Percentiles rank a stretch among this genome's conserved stretches.
Conservation (phyloP, 2,329 filamentous ascomycete species). For the Alternaria dauci region DNA sequence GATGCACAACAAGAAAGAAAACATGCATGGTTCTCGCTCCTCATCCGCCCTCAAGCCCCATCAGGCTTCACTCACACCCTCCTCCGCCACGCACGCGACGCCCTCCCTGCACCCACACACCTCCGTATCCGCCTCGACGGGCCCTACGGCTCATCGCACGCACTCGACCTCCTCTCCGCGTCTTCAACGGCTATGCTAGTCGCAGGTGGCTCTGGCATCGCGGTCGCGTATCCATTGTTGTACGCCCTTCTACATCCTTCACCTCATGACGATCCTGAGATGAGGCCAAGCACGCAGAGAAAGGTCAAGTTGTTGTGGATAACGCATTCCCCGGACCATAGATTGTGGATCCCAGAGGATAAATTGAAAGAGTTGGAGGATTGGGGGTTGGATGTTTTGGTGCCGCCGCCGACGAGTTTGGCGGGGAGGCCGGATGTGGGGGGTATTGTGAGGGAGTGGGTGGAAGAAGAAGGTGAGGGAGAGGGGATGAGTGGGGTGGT, state of each 20-base stretch:
- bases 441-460: conserved; percentile 53
- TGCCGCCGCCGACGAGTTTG: conserved; percentile 64
- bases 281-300: conserved; percentile 28
- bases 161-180: conserved; percentile 61
- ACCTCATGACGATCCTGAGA: conserved; percentile 27
- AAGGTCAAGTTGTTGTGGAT: conserved; percentile 67
- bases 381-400: conserved; percentile 61
- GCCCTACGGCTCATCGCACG: conserved; percentile 68
- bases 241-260: conserved; percentile 57
- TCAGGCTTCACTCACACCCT: conserved; percentile 66
- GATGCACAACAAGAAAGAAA: conserved; percentile 19
- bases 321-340: conserved; percentile 62
- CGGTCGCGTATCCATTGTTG: conserved; percentile 68
- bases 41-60: conserved; percentile 64
- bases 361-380: conserved; percentile 60
- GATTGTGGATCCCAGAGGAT: conserved; percentile 62
- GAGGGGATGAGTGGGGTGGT: conserved; percentile 62
- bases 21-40: conserved; percentile 64
- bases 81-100: conserved; percentile 59
- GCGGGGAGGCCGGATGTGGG: conserved; percentile 64
- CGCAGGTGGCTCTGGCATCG: conserved; percentile 71
- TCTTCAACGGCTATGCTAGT: conserved; percentile 63
- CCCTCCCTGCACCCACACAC: conserved; percentile 54
- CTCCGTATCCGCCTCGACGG: conserved; percentile 67
- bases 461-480: conserved; percentile 39